Evolutionary conservation across 805 yeast genomes (phyloP).

Genomic region (Ogataea glucozyma): DNA sequence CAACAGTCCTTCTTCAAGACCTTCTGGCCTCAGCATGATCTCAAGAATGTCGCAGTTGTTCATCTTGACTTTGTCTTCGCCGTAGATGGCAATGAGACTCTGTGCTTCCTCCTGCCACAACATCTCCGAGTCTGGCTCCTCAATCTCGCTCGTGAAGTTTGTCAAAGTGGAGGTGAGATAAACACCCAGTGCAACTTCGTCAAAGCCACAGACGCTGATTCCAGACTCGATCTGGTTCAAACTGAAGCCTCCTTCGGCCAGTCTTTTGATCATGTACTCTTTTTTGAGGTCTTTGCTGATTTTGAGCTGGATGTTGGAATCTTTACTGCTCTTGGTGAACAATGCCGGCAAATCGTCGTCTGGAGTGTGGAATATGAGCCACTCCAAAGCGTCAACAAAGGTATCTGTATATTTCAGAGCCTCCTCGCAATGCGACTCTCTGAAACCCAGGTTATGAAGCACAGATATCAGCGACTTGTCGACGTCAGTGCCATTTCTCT

Average conservation of each 20-base stretch:
- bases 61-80: slow-evolving; percentile 41
- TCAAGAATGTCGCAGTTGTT: slow-evolving; percentile 35
- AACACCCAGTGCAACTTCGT: slow-evolving; percentile 55
- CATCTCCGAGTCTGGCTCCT: slow-evolving; percentile 30
- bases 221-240: slow-evolving; percentile 59
- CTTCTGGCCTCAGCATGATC: slow-evolving; percentile 36
- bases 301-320: slow-evolving; percentile 58
- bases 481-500: slow-evolving; percentile 12
- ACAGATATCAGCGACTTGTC: slow-evolving; percentile 14
- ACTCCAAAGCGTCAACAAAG: slow-evolving; percentile 59
- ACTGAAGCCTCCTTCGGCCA: slow-evolving; percentile 70
- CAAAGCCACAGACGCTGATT: slow-evolving; percentile 40
- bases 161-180: slow-evolving; percentile 44
- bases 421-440: slow-evolving; percentile 67
- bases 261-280: slow-evolving; percentile 59
- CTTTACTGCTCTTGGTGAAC: slow-evolving; percentile 58
- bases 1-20: slow-evolving; percentile 33
- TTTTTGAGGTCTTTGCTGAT: slow-evolving; percentile 49
- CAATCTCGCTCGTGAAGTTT: slow-evolving; percentile 18
- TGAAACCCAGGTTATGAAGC: slow-evolving; percentile 58
- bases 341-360: slow-evolving; percentile 85
- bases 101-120: slow-evolving; percentile 79
- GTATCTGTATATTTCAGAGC: slow-evolving; percentile 58
- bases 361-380: slow-evolving; percentile 87
- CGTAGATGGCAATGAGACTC: slow-evolving; percentile 60